Base-by-base conservation (phyloP, 306 rosid species). In the Prunus kanzakura region DNA sequence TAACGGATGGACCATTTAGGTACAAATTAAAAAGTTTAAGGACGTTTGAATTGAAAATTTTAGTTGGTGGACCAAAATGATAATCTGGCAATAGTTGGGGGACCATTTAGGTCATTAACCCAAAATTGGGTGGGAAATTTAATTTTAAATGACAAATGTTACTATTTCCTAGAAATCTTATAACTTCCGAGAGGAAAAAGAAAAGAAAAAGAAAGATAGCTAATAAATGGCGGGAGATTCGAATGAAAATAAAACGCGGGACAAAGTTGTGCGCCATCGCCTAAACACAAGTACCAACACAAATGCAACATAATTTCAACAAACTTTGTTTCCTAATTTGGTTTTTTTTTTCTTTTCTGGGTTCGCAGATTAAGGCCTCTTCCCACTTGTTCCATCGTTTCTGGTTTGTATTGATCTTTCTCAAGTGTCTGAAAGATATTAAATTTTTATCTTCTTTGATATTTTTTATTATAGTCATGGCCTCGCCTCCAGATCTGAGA, bases 401-500 rank as follows among this genome's bases (percentile, higher is more conserved):
- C 93, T 67, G 95, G 97, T 94, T 52, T 19, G 89, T 84, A 60
- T 60, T 64, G 18, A 20, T 32, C 66, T 71, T 27, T 64, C 64
- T 66, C 25, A 3, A 38, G 9, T 38, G 50, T 35, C 61, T 2
- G 6, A 11, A 50, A 30, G 8, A 11, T n/a, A 18, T 19, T 54
- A 4, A 8, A 11, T 61, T 76, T 82, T 35, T n/a, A 35, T 5
- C 8, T 1, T 35, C 41, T 15, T 29, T 38, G 1, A 46, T 15
- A 18, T 51, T 76, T 0, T 4, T 38, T 47, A 27, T 27, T 27
- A 27, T 29, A 3, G 69, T 70, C 51, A 29, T 81, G 11, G 69
- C 79, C 90, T 96, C 88, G 84, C 96, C 84, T 78, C 95, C 88
- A 18, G 96, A 89, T 65, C 75, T 92, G 46, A 78, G 86, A 22